phyloP scores from a whole-genome alignment of 169 alveolate genomes.

The Cyclospora cayetanensis region DNA sequence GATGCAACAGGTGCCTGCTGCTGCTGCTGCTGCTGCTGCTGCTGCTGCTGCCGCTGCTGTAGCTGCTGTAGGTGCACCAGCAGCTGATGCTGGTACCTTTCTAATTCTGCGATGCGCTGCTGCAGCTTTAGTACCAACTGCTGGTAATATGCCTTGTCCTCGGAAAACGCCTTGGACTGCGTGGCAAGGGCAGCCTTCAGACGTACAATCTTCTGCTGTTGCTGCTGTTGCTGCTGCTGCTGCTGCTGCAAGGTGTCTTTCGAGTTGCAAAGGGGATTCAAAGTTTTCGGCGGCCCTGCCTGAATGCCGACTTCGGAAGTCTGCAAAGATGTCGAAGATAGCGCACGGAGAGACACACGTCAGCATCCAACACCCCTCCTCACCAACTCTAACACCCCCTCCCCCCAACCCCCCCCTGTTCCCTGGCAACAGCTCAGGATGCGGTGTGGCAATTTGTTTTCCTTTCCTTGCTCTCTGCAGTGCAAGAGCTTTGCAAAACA shows the following conservation, averaged over 20 bases:
- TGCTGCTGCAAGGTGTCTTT: not conserved
- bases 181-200: not conserved
- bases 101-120: conserved; percentile 6
- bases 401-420: too few relatives aligned
- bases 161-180: not conserved
- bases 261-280: not conserved
- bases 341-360: too few relatives aligned
- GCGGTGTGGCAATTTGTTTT: too few relatives aligned
- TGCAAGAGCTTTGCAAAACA: too few relatives aligned
- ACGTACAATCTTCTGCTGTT: not conserved
- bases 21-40: not conserved
- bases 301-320: not conserved
- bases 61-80: not conserved
- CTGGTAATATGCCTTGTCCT: not conserved
- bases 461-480: too few relatives aligned
- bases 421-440: too few relatives aligned
- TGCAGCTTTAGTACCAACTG: not conserved
- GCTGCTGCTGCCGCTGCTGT: not conserved
- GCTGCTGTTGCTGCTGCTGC: not conserved
- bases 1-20: not conserved
- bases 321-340: too few relatives aligned
- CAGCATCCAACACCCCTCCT: too few relatives aligned
- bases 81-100: conserved; percentile 4
- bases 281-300: conserved; percentile 2
- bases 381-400: too few relatives aligned